These are phyloP conservation scores for Hypoxylon fragiforme DNA, from an alignment of 495 filamentous ascomycete species.

Conservation along the genomic window DNA sequence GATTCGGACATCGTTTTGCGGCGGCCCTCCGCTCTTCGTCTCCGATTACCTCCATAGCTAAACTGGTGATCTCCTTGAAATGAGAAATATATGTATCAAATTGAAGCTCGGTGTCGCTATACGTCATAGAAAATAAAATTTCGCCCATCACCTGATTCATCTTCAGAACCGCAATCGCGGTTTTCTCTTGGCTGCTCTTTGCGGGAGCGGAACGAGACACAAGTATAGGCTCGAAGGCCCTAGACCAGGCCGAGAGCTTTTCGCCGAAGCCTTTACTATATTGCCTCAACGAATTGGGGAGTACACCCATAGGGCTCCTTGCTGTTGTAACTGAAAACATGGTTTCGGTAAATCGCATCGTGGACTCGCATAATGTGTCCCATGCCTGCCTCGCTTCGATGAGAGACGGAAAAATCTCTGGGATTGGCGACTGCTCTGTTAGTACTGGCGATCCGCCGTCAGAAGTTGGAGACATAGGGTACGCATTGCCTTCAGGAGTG, in stretches of 20 bases:
- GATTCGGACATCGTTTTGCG: conserved; percentile 48
- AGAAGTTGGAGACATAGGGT: conserved; percentile 46
- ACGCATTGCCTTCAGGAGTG: conserved; percentile 39
- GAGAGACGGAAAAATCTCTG: conserved; percentile 50
- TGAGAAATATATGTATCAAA: conserved; percentile 47
- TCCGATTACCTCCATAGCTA: conserved; percentile 52
- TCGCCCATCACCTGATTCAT: conserved; percentile 58
- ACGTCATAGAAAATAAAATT: conserved; percentile 58
- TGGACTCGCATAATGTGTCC: conserved; percentile 54
- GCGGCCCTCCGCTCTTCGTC: conserved; percentile 53
- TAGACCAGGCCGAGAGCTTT: conserved; percentile 55
- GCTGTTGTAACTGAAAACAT: conserved; percentile 48
- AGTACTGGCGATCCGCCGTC: conserved; percentile 49
- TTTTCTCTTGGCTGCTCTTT: conserved; percentile 56
- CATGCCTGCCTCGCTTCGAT: conserved; percentile 53
- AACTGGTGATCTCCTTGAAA: conserved; percentile 49
- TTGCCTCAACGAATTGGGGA: conserved; percentile 49
- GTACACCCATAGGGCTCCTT: conserved; percentile 51
- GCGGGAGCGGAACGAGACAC: conserved; percentile 49
- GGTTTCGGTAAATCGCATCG: conserved; percentile 57
- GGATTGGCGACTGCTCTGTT: conserved; percentile 44
- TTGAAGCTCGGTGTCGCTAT: conserved; percentile 50
- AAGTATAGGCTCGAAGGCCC: conserved; percentile 55
- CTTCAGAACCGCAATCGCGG: conserved; percentile 56
- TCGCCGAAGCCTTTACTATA: conserved; percentile 47